A percentile compares a stretch with the other conserved stretches of the same genome.
These are phyloP conservation scores for Sporothrix schenckii DNA, from an alignment of 2,329 filamentous ascomycete species.

Conservation along the genomic window DNA sequence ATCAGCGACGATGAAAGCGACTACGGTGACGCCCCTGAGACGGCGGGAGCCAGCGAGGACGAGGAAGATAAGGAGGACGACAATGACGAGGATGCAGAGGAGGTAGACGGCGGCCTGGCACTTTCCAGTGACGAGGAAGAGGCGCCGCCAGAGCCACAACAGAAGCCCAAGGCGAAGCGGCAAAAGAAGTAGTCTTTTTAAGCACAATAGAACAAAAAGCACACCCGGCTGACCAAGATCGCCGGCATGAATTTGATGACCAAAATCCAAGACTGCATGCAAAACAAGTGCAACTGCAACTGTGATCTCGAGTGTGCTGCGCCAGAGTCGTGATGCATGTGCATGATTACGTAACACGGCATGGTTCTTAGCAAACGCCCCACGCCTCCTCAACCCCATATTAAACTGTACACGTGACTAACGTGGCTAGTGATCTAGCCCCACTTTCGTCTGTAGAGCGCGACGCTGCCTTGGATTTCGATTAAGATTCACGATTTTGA, in stretches of 20 bases:
- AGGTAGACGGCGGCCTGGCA: background rate
- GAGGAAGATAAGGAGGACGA: slow-evolving; percentile 29
- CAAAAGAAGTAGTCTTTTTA: slow-evolving; percentile 21
- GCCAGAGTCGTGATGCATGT: background rate
- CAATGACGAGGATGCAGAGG: background rate
- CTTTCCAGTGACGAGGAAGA: slow-evolving; percentile 21
- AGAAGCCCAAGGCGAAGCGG: slow-evolving; percentile 28
- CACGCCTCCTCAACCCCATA: background rate
- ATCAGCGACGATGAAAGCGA: slow-evolving; percentile 36
- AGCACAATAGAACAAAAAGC: background rate
- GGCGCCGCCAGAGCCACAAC: slow-evolving; percentile 21
- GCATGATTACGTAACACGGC: background rate
- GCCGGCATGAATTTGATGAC: slow-evolving; percentile 20
- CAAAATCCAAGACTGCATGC: background rate
- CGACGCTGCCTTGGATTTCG: slow-evolving; percentile 17
- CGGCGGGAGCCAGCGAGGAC: slow-evolving; percentile 5
- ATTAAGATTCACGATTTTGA: slow-evolving; percentile 14
- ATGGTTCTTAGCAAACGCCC: background rate
- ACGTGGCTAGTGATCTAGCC: background rate
- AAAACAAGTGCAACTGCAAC: background rate
- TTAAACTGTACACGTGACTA: background rate
- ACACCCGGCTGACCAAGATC: slow-evolving; percentile 20
- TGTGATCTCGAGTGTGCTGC: too few species aligned
- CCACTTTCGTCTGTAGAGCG: background rate
- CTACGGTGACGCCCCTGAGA: slow-evolving; percentile 22